These are phyloP conservation scores for Komagataea norvegica DNA, from an alignment of 1,139 yeast species.

Conservation along the genomic window DNA sequence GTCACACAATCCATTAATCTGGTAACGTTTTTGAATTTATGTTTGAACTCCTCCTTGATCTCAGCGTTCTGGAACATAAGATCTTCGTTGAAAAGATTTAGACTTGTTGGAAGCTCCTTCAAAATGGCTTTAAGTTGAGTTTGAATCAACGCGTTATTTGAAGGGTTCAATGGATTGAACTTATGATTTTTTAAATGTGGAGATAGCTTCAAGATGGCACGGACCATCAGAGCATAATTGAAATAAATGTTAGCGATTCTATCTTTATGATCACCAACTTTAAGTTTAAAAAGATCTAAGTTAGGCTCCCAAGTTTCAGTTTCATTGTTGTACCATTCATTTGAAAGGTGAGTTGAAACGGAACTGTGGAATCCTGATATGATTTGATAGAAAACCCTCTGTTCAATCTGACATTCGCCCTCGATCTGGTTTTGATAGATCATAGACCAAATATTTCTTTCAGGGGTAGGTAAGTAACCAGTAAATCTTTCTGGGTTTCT, in stretches of 20 bases:
- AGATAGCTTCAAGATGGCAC: constrained; percentile 66
- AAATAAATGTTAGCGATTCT: constrained; percentile 85
- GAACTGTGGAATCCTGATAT: constrained; percentile 95
- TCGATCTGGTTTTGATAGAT: constrained; percentile 69
- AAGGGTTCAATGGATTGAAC: constrained; percentile 43
- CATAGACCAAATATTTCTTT: constrained; percentile 88
- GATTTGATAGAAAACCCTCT: constrained; percentile 79
- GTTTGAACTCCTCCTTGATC: constrained; percentile 75
- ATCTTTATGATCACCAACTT: constrained; percentile 89
- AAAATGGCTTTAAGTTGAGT: constrained; percentile 37
- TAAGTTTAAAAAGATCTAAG: constrained; percentile 72
- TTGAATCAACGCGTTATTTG: constrained; percentile 46
- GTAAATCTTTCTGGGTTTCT: constrained; percentile 96
- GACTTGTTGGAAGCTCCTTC: constrained; percentile 41
- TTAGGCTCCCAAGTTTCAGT: constrained; percentile 84
- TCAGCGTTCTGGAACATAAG: constrained; percentile 47
- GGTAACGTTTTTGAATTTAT: constrained; percentile 83
- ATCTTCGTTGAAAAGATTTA: constrained; percentile 50
- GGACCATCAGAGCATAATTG: constrained; percentile 83
- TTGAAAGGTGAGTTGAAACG: constrained; percentile 87
- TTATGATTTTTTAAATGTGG: constrained; percentile 44
- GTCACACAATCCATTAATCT: constrained; percentile 98
- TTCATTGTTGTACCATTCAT: constrained; percentile 70
- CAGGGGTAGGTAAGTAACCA: constrained; percentile 91
- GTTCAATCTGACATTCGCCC: constrained; percentile 66